A percentile compares a stretch with the other conserved stretches of the same genome.
Conservation (phyloP, 306 rosid species). For the Acacia melanoxylon region DNA sequence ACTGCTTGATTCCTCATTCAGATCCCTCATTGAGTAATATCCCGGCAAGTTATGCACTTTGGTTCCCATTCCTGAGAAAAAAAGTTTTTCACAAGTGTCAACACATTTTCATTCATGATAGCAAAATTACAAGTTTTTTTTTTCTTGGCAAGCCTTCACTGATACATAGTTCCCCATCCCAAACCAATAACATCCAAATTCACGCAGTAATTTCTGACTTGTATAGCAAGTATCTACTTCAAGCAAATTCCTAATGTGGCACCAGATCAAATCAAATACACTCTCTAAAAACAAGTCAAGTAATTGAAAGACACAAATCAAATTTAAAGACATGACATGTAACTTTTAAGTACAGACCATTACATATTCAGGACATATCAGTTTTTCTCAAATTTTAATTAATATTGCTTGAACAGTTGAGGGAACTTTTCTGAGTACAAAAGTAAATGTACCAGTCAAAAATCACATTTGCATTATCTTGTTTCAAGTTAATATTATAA, state of each 20-base stretch:
- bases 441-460: background rate
- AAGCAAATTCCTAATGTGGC: constrained; percentile 2
- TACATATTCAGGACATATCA: background rate
- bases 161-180: background rate
- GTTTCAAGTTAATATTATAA: background rate
- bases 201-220: background rate
- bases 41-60: constrained; percentile 83
- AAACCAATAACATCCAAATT: background rate
- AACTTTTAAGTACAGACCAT: background rate
- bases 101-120: constrained; percentile 81
- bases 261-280: constrained; percentile 17
- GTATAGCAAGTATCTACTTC: background rate
- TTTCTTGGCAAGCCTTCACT: background rate
- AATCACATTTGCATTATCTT: background rate
- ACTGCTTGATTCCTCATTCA: constrained; percentile 89
- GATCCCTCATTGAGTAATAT: constrained; percentile 89
- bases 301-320: constrained; percentile 10
- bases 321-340: background rate
- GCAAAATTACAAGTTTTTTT: constrained; percentile 1
- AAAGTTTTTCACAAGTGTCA: constrained; percentile 14
- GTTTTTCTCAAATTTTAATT: background rate
- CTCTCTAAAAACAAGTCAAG: constrained; percentile 1
- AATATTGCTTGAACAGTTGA: background rate
- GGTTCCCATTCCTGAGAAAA: constrained; percentile 91
- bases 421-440: background rate